These are phyloP conservation scores for Beta macrorhiza DNA, from an alignment of 179 eudicot species.

Conservation along the genomic window DNA sequence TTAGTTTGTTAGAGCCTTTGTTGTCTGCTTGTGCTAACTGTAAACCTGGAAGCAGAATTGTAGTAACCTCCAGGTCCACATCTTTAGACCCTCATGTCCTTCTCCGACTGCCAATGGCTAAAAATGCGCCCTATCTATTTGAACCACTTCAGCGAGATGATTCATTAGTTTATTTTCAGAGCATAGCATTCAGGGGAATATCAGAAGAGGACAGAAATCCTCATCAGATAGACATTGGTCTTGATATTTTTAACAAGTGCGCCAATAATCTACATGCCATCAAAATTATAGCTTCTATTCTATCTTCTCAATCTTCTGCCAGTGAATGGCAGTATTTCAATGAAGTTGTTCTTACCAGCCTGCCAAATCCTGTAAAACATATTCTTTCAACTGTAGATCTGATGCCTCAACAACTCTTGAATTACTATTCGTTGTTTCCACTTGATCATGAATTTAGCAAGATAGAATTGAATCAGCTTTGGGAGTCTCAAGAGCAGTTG, in stretches of 20 bases:
- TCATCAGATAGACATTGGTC: background rate
- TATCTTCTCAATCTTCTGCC: background rate
- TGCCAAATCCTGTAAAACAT: background rate
- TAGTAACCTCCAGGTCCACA: background rate
- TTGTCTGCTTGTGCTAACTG: background rate
- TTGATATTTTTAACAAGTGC: background rate
- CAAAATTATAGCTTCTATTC: background rate
- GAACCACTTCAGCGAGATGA: background rate
- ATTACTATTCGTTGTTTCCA: conserved; percentile 7
- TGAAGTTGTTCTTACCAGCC: background rate
- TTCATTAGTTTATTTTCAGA: background rate
- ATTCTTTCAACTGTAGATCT: background rate
- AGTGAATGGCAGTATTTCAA: background rate
- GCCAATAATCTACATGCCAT: background rate
- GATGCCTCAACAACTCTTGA: background rate
- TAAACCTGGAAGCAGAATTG: background rate
- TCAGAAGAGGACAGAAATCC: background rate
- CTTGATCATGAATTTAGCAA: background rate
- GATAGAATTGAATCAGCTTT: background rate
- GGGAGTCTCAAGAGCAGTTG: background rate
- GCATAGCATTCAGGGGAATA: background rate
- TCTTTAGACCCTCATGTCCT: background rate
- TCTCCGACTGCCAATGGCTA: too few relatives aligned
- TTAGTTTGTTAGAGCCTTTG: background rate
- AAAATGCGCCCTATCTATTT: background rate